Base-by-base conservation (phyloP, 495 filamentous ascomycete species). In the Trichoderma orchidacearum region DNA sequence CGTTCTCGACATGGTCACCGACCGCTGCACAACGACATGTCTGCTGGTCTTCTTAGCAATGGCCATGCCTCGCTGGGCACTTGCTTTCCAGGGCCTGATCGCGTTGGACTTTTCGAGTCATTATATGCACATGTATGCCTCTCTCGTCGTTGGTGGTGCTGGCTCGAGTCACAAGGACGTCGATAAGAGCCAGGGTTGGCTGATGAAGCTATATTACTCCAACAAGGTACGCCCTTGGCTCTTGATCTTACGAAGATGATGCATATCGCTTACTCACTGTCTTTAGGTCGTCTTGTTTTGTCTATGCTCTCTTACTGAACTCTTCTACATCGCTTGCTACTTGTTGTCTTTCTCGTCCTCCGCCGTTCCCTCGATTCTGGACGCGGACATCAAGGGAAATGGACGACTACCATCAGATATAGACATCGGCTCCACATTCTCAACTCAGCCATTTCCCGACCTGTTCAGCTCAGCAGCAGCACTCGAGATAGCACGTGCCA, bases 71-170 rank as follows among this genome's bases (percentile, higher is more conserved):
- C 79, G 90, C 29, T 98, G 89, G 87, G 80, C 86, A 45, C 85
- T 97, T 59, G 56, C 97, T 51, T 97, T 97, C 80, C 94, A 97
- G 73, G 79, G 84, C 29, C 75, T 98, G 64, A 98, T 97, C 64
- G 83, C 83, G 54, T 67, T 97, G 64, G 93, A 98, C 69, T 71
- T 98, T 61, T 89, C 94, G 30, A 93, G 87, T 70, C 93, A 98
- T 69, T 98, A 96, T 70, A 87, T 96, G 76, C 94, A 98, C 72
- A 96, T 98, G 90, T 97, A 90, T 68, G 90, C 90, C 12, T 95
- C 89, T 15, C 68, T 90, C 55, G 80, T 80, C 62, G 90, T 94
- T 87, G 89, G 84, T 30, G 89, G 86, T 18, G 70, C 75, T 55
- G 80, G 78, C 38, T 79, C 83, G 67, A 93, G 88, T 66, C 93